Conservation (phyloP, 768 basidiomycete genomes). For the Panaeolus cyanescens region DNA sequence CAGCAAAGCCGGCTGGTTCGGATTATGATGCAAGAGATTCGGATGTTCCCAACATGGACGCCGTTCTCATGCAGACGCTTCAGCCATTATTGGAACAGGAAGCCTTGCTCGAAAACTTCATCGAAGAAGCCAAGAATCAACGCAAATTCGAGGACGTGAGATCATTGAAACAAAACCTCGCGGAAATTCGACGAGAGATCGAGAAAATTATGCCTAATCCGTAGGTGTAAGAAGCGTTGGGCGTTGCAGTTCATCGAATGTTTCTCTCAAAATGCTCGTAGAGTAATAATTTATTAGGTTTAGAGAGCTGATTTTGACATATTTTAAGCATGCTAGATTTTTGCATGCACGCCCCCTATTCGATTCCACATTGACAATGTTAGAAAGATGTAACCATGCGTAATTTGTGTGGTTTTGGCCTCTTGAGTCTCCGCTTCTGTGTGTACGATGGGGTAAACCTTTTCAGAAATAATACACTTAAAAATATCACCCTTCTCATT, state of each 20-base stretch:
- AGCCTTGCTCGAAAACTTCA: slow-evolving; percentile 84
- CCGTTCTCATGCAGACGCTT: slow-evolving; percentile 67
- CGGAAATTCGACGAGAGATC: slow-evolving; percentile 86
- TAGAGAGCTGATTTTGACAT: not conserved
- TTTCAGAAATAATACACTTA: too few species aligned
- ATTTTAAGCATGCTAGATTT: not conserved
- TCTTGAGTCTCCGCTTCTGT: too few species aligned
- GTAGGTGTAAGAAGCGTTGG: not conserved
- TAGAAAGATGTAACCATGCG: too few species aligned
- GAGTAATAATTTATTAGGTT: slow-evolving; percentile 3
- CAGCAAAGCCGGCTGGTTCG: slow-evolving; percentile 11
- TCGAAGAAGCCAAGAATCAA: slow-evolving; percentile 86
- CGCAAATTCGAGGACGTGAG: slow-evolving; percentile 96
- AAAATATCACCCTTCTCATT: too few species aligned
- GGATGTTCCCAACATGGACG: slow-evolving; percentile 54
- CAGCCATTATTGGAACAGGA: slow-evolving; percentile 96
- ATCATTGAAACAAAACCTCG: slow-evolving; percentile 75
- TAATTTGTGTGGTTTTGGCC: not conserved
- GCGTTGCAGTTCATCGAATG: not conserved
- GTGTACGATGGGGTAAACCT: too few species aligned
- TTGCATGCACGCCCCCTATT: not conserved
- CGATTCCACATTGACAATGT: not conserved
- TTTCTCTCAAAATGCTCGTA: too few species aligned
- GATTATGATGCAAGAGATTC: slow-evolving; percentile 18
- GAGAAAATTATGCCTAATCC: slow-evolving; percentile 51